Conservation (phyloP, 169 alveolate species). For the Cryptosporidium ubiquitum region DNA sequence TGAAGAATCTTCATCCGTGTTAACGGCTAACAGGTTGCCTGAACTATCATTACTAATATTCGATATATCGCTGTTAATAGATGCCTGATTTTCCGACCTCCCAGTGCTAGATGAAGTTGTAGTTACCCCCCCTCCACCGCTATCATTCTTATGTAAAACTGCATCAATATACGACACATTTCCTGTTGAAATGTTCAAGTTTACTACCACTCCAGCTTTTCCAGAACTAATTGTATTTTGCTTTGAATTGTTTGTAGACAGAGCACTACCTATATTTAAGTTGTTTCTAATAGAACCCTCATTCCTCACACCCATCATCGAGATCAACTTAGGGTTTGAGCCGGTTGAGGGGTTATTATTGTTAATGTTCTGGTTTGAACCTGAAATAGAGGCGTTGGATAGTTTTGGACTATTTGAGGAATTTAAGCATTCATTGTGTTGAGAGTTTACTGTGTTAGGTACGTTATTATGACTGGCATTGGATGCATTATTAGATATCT, state of each 20-base stretch:
- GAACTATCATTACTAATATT: slow-evolving; percentile 28
- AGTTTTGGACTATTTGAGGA: slow-evolving; percentile 27
- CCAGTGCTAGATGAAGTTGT: slow-evolving; percentile 21
- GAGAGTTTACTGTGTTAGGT: background rate
- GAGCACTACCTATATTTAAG: slow-evolving; percentile 25
- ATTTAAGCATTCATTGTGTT: background rate
- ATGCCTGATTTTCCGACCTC: slow-evolving; percentile 46
- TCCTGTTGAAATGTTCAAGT: slow-evolving; percentile 26
- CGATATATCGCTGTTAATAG: slow-evolving; percentile 13
- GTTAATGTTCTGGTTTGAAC: slow-evolving; percentile 57
- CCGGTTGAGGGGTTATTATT: slow-evolving; percentile 51
- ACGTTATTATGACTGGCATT: background rate
- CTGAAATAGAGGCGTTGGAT: slow-evolving; percentile 3
- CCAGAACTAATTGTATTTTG: slow-evolving; percentile 16
- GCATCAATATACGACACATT: slow-evolving; percentile 72
- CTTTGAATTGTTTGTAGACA: slow-evolving; percentile 25
- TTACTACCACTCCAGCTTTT: background rate
- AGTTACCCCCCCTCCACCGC: background rate
- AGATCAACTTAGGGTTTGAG: slow-evolving; percentile 50
- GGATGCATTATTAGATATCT: background rate
- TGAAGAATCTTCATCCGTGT: slow-evolving; percentile 45
- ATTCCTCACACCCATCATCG: slow-evolving; percentile 34
- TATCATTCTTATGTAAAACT: slow-evolving; percentile 54
- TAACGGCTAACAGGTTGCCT: background rate
- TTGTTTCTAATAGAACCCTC: slow-evolving; percentile 34